Conservation (phyloP, 2,329 filamentous ascomycete genomes). For the Teratosphaeria nubilosa region DNA sequence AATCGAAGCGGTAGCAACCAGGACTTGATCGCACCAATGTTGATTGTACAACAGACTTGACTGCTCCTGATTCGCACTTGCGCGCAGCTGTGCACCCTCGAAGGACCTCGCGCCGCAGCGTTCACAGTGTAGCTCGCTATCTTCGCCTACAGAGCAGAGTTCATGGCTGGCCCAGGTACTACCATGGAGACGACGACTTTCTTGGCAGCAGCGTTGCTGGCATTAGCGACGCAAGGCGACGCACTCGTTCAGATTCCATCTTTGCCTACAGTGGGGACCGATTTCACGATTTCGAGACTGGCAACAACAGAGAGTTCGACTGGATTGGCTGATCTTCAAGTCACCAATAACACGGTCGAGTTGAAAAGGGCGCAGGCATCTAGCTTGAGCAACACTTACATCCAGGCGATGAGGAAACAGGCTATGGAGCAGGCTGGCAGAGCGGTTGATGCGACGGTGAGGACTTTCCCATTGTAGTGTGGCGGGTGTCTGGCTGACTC, state of each 20-base stretch:
- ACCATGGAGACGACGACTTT: not conserved
- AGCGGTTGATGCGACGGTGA: not conserved
- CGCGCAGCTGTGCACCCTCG: not conserved
- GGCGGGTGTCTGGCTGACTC: not conserved
- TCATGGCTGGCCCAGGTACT: not conserved
- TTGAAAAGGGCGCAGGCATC: constrained; percentile 10
- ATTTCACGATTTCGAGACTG: constrained; percentile 13
- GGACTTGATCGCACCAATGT: not conserved
- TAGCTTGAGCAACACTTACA: constrained; percentile 18
- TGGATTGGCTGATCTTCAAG: constrained; percentile 9
- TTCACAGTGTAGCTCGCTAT: not conserved
- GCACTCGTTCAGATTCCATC: not conserved
- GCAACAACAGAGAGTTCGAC: constrained; percentile 1
- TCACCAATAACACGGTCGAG: constrained; percentile 16
- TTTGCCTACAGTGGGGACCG: not conserved
- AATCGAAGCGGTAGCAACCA: not conserved
- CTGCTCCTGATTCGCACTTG: not conserved
- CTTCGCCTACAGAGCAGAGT: not conserved
- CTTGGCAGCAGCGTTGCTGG: not conserved
- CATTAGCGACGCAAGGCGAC: not conserved
- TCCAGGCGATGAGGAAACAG: constrained; percentile 17
- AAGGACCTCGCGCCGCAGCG: not conserved
- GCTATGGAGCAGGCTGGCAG: not conserved
- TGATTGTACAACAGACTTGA: not conserved
- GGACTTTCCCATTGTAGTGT: not conserved